Evolutionary conservation across 176 grass and related monocot species (phyloP), one percentile per base, ranked within the genome.

Genomic region (Aegilops longissima): DNA sequence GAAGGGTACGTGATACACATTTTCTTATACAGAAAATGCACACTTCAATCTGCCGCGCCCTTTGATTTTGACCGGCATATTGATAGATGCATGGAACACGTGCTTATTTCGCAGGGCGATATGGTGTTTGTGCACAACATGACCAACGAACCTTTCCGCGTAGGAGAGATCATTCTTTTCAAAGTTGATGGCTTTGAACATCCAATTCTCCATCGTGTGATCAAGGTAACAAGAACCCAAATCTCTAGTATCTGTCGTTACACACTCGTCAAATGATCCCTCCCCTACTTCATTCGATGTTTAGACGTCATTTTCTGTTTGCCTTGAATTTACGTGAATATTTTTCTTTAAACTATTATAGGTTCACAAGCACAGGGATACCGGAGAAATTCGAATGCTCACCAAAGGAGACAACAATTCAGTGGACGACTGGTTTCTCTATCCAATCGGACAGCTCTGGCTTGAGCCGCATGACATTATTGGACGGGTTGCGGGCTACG

Each of bases 121-220:
- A 45, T 74, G 71, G 3, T 74, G 40, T 74, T 74, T 23, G 40
- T 74, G 71, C 71, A 74, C 40, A 74, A 74, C 71, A 74, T 47
- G 71, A 74, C 40, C 71, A 27, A 47, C 1, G 40, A 45, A 2
- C 71, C 39, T 45, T 3, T 74, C 39, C 71, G 40, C 12, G 12
- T 25, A 4, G 71, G 71, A 3, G 70, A 73, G 71, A 74, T 74
- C 71, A 13, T 74, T 6, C 39, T 74, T 8, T 74, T 74, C 71
- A 47, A 24, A 16, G n/a, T 74, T 16, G 12, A n/a, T 14, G 71
- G 71, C 39, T 23, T 3, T 9, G 39, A 40, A 1, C 40, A 16
- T 8, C 40, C 23, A 4, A 17, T 74, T 16, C 23, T 74, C 40
- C 71, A 74, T 23, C 71, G 40, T 40, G 71, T 74, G n/a, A 74